Conservation (phyloP, 1,284 basidiomycete species). For the Puccinia sorghi region DNA sequence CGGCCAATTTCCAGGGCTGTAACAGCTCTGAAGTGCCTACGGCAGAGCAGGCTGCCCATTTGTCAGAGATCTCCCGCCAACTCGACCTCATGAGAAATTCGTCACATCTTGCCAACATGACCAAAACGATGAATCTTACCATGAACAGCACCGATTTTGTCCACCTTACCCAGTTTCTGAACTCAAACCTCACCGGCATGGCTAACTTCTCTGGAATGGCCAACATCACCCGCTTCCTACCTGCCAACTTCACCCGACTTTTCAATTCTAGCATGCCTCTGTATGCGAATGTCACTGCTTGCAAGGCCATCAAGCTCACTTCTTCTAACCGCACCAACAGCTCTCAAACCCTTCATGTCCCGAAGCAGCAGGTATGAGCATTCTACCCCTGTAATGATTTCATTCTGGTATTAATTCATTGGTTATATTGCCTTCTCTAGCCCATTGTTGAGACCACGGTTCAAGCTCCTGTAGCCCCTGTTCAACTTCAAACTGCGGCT, state of each 20-base stretch:
- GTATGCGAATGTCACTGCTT: not conserved
- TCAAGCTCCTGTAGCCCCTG: not conserved
- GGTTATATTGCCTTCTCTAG: not conserved
- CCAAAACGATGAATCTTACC: not conserved
- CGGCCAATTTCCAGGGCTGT: not conserved
- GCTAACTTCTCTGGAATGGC: slow-evolving; percentile 1
- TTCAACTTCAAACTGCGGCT: not conserved
- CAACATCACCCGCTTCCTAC: slow-evolving; percentile 6
- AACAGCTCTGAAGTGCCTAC: slow-evolving; percentile 3
- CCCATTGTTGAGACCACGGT: not conserved
- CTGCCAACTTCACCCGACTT: slow-evolving; percentile 25
- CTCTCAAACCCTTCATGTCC: not conserved
- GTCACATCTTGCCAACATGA: slow-evolving; percentile 8
- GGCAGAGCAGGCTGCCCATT: not conserved
- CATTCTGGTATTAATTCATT: not conserved
- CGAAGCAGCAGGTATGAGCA: slow-evolving; percentile 6
- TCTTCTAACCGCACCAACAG: not conserved
- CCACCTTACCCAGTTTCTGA: not conserved
- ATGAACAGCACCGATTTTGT: not conserved
- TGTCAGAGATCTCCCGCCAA: not conserved
- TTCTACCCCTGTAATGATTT: too few species aligned
- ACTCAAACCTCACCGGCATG: too few species aligned
- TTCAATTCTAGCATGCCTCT: not conserved
- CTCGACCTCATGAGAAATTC: not conserved
- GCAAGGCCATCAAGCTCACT: not conserved